Evolutionary conservation across 2,329 filamentous ascomycete genomes (phyloP).

Genomic region (Alternaria conjuncta): DNA sequence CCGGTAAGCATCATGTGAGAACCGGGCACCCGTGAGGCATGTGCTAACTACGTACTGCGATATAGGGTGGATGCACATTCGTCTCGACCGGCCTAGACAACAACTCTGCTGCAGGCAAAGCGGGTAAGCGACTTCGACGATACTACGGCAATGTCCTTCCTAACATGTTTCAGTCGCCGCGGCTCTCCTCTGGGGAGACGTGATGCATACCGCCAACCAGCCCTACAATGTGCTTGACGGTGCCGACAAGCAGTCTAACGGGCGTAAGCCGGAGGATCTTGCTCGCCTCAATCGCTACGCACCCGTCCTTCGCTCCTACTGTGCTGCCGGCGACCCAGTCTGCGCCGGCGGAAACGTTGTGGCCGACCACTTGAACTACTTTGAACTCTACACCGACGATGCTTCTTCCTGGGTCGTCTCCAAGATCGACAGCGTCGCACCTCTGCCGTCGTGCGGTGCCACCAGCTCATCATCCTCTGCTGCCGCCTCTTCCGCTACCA

Average conservation of each 20-base stretch:
- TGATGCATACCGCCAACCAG: conserved; percentile 29
- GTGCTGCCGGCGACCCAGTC: conserved; percentile 66
- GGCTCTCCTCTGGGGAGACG: conserved; percentile 31
- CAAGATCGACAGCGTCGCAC: conserved; percentile 18
- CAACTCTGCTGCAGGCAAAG: conserved; percentile 26
- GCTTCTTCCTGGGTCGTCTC: conserved; percentile 27
- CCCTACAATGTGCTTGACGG: conserved; percentile 31
- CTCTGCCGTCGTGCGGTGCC: not conserved
- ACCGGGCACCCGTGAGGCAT: not conserved
- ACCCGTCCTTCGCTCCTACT: conserved; percentile 66
- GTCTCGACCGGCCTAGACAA: conserved; percentile 22
- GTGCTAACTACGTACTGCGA: not conserved
- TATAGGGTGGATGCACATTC: conserved; percentile 22
- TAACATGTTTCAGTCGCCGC: conserved; percentile 12
- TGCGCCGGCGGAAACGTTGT: conserved; percentile 67
- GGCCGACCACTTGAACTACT: conserved; percentile 66
- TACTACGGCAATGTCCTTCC: not conserved
- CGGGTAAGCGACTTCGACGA: conserved; percentile 18
- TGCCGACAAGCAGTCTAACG: conserved; percentile 16
- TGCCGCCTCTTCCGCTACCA: not conserved
- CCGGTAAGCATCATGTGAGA: not conserved
- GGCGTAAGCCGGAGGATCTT: conserved; percentile 18
- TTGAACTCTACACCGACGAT: conserved; percentile 36
- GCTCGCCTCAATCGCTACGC: conserved; percentile 42
- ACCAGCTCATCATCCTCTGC: conserved; percentile 8